Conservation (phyloP, 179 eudicot genomes). For the Patellifolia procumbens region DNA sequence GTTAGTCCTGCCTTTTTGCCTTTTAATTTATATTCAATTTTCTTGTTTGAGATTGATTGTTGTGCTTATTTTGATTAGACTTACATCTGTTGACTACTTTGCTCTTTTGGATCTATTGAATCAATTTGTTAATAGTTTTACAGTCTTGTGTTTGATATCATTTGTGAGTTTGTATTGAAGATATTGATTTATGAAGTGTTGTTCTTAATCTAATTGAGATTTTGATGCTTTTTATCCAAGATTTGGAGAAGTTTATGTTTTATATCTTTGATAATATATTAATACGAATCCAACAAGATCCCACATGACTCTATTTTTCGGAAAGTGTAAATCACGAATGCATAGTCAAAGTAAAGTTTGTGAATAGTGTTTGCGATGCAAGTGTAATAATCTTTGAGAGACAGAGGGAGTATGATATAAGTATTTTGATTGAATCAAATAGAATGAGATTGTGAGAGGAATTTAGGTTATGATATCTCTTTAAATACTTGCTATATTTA, state of each 20-base stretch:
- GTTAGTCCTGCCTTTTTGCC: neutral
- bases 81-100: slow-evolving; percentile 25
- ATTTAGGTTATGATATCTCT: neutral
- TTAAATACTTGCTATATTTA: neutral
- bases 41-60: neutral
- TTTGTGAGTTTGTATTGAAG: neutral
- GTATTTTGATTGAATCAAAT: neutral
- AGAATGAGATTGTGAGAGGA: neutral
- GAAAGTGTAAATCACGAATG: neutral
- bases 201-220: slow-evolving; percentile 7
- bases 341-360: too few relatives aligned
- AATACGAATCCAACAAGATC: neutral
- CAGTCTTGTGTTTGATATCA: neutral
- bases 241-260: neutral
- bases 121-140: neutral
- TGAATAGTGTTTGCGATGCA: too few relatives aligned
- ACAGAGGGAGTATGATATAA: too few relatives aligned
- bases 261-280: slow-evolving; percentile 1
- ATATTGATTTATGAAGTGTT: slow-evolving; percentile 1
- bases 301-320: too few relatives aligned
- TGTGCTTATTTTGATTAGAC: slow-evolving; percentile 16
- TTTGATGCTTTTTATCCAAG: slow-evolving; percentile 2
- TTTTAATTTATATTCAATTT: slow-evolving; percentile 1
- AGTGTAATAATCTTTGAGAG: too few relatives aligned
- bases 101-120: slow-evolving; percentile 30